phyloP scores from a whole-genome alignment of 2,329 filamentous ascomycete genomes.

The Neocucurbitaria cava region DNA sequence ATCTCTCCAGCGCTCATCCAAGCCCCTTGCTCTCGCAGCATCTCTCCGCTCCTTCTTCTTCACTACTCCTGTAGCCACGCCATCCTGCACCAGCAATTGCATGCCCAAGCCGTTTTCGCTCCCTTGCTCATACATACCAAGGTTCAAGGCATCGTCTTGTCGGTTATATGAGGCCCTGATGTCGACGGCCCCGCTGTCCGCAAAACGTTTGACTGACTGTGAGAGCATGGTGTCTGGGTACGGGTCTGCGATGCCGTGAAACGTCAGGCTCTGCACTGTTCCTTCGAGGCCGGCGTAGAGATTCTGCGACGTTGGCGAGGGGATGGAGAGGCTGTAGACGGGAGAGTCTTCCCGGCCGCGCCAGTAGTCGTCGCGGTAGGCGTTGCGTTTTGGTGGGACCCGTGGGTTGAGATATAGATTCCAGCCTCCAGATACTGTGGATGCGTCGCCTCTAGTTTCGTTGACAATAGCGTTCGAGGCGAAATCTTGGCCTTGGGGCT shows the following conservation, averaged over 20 bases:
- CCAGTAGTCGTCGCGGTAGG: conserved; percentile 23
- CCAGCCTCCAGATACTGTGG: conserved; percentile 45
- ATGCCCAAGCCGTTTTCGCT: conserved; percentile 40
- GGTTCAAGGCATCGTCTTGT: conserved; percentile 46
- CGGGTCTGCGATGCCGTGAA: conserved; percentile 52
- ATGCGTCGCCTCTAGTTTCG: neutral
- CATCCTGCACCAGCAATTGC: conserved; percentile 51
- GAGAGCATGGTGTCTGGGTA: conserved; percentile 53
- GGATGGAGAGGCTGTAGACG: conserved; percentile 57
- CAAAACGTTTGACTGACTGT: conserved; percentile 16
- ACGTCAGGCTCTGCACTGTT: conserved; percentile 52
- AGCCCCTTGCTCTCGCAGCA: conserved; percentile 14
- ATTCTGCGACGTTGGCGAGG: conserved; percentile 53
- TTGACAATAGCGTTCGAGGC: conserved; percentile 23
- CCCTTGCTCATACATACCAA: conserved; percentile 58
- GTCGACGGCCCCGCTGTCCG: conserved; percentile 26
- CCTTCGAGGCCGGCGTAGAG: conserved; percentile 59
- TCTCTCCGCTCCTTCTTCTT: conserved; percentile 19
- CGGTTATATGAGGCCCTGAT: conserved; percentile 41
- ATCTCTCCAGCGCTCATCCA: conserved; percentile 53
- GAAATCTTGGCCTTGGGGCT: conserved; percentile 10
- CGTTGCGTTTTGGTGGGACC: conserved; percentile 19
- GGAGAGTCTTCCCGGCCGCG: conserved; percentile 46
- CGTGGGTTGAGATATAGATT: conserved; percentile 56
- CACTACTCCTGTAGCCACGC: conserved; percentile 34